Percentiles rank a stretch among this genome's conserved stretches.
These are phyloP conservation scores for Cyclotella choctawhatcheeana DNA, from an alignment of 108 stramenopile genomes.

Conservation along the genomic window DNA sequence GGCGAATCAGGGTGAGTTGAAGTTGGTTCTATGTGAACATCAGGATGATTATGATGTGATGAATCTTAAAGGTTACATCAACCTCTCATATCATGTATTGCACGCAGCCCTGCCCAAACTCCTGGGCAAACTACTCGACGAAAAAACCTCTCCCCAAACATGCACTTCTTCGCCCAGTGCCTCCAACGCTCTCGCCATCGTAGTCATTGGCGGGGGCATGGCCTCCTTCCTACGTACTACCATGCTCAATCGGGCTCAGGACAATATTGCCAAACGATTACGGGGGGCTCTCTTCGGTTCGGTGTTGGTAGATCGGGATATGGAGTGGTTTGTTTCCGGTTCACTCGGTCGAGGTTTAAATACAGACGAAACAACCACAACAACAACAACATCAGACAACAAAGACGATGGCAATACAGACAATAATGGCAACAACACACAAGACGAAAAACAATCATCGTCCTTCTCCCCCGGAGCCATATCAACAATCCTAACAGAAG, in stretches of 20 bases:
- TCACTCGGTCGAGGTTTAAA: neutral
- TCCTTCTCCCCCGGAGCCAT: slow-evolving; percentile 79
- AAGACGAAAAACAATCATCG: slow-evolving; percentile 5
- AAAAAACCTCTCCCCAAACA: slow-evolving; percentile 42
- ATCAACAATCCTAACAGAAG: slow-evolving; percentile 71
- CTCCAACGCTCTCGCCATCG: slow-evolving; percentile 51
- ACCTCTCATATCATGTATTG: no score
- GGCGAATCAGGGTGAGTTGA: slow-evolving; percentile 70
- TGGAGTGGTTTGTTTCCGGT: slow-evolving; percentile 82
- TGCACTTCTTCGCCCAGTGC: slow-evolving; percentile 35
- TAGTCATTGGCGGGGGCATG: slow-evolving; percentile 79
- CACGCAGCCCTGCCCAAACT: slow-evolving; percentile 64
- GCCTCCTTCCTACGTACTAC: slow-evolving; percentile 81
- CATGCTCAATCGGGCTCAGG: slow-evolving; percentile 72
- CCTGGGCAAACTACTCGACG: slow-evolving; percentile 77
- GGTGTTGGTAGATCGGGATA: slow-evolving; percentile 59
- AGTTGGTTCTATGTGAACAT: no score
- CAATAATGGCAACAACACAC: slow-evolving; percentile 1
- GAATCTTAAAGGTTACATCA: no score
- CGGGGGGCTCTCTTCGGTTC: slow-evolving; percentile 60
- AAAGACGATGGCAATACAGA: neutral
- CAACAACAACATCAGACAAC: no score
- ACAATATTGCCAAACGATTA: slow-evolving; percentile 73
- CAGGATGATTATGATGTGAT: neutral
- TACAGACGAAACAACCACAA: slow-evolving; percentile 1